phyloP scores from a whole-genome alignment of 148 eudicot genomes.

The Limonium bicolor region DNA sequence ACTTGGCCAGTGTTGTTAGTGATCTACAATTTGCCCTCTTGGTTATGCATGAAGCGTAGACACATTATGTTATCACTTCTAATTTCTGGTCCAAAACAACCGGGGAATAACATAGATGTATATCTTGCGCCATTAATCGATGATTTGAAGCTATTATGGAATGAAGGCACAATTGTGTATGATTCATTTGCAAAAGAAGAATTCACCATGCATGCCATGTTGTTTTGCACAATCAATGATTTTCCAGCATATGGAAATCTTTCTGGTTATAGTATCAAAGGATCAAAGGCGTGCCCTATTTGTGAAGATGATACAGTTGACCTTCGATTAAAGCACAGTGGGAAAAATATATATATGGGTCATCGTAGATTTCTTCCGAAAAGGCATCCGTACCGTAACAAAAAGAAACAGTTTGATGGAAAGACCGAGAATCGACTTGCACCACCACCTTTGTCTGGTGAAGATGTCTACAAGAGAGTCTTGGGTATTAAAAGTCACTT shows the following conservation, averaged over 20 bases:
- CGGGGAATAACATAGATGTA: slow-evolving; percentile 1
- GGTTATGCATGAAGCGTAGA: slow-evolving; percentile 15
- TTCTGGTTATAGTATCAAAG: slow-evolving; percentile 1
- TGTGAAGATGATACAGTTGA: not conserved
- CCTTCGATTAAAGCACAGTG: not conserved
- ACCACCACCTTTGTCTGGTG: not conserved
- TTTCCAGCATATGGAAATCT: not conserved
- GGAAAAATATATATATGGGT: not conserved
- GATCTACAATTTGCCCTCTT: slow-evolving; percentile 11
- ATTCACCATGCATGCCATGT: not conserved
- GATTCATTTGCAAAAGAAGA: not conserved
- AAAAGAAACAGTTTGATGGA: not conserved
- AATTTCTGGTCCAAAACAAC: slow-evolving; percentile 6
- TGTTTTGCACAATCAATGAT: not conserved
- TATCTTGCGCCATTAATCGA: not conserved
- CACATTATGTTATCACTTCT: slow-evolving; percentile 12
- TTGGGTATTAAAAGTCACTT: not conserved
- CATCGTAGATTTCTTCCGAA: not conserved
- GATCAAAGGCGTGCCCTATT: not conserved
- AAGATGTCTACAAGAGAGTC: not conserved
- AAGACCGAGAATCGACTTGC: not conserved
- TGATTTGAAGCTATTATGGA: not conserved
- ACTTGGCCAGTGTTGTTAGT: slow-evolving; percentile 12
- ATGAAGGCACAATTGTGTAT: not conserved
- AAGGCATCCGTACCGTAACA: not conserved